These are phyloP conservation scores for barley (Hordeum vulgare) DNA, from an alignment of 176 grass and related monocot genomes.

Conservation along the genomic window DNA sequence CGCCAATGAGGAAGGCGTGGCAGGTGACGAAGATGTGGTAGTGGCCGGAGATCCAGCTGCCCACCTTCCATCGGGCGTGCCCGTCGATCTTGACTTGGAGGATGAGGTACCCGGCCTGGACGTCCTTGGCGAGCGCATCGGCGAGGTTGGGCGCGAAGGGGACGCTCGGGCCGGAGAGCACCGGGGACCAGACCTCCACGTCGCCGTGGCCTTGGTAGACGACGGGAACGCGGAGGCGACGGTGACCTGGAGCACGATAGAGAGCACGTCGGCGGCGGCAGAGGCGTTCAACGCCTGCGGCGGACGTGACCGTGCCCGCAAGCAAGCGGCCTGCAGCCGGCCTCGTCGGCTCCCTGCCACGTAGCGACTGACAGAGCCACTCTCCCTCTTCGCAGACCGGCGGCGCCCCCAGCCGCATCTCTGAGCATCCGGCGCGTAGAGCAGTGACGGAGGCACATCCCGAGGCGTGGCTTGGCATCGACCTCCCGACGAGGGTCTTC, in stretches of 20 bases:
- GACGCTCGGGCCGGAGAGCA: constrained; percentile 28
- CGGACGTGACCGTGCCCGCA: too few species aligned
- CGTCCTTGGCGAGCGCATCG: constrained; percentile 24
- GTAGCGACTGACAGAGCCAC: too few species aligned
- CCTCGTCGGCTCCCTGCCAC: too few species aligned
- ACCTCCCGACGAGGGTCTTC: too few species aligned
- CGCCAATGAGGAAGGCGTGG: constrained; percentile 42
- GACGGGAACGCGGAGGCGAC: constrained; percentile 29
- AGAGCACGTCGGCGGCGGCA: constrained; percentile 14
- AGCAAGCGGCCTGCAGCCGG: too few species aligned
- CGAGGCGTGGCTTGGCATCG: too few species aligned
- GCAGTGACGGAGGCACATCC: too few species aligned
- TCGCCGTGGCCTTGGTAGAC: constrained; percentile 85
- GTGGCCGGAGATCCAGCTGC: constrained; percentile 51
- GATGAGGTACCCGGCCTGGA: constrained; percentile 28
- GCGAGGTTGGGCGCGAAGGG: constrained; percentile 68
- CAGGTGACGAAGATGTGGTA: constrained; percentile 66
- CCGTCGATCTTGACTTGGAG: constrained; percentile 67
- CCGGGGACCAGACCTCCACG: constrained; percentile 74
- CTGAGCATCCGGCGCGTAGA: too few species aligned
- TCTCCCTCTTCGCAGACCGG: too few species aligned
- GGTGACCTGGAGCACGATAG: constrained; percentile 53
- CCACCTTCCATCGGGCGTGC: constrained; percentile 67
- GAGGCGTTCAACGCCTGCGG: too few species aligned
- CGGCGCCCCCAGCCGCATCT: too few species aligned